These are phyloP conservation scores for Senna tora DNA, from an alignment of 306 rosid species.

Conservation along the genomic window DNA sequence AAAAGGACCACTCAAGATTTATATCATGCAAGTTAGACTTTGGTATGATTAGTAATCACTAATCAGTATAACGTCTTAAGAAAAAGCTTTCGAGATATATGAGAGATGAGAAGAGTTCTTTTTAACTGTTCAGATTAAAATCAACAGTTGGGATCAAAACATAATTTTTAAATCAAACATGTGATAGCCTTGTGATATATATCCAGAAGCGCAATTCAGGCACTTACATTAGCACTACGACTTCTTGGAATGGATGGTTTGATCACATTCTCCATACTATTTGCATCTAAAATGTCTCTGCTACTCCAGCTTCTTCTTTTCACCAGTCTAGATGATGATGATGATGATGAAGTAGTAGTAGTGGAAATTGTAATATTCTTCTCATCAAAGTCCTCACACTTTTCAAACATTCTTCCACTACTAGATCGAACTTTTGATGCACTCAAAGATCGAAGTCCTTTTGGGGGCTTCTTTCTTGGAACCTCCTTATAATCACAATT, in stretches of 20 bases:
- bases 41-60: no score
- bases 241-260: slow-evolving; percentile 31
- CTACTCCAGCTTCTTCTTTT: slow-evolving; percentile 49
- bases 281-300: slow-evolving; percentile 25
- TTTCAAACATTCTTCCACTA: slow-evolving; percentile 5
- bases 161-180: no score
- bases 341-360: not conserved
- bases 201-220: not conserved
- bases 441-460: slow-evolving; percentile 25
- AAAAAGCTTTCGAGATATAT: no score
- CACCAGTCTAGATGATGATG: not conserved
- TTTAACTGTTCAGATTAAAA: no score
- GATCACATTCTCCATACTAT: slow-evolving; percentile 14
- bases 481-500: no score
- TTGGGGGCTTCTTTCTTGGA: slow-evolving; percentile 15
- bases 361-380: slow-evolving; percentile 27
- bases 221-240: slow-evolving; percentile 40
- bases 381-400: slow-evolving; percentile 8
- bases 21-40: not conserved
- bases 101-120: no score
- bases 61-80: no score
- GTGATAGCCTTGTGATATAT: no score
- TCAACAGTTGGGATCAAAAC: no score
- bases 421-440: slow-evolving; percentile 11
- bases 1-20: not conserved